phyloP scores from a whole-genome alignment of 2,329 filamentous ascomycete species.

The Cercospora sojina region DNA sequence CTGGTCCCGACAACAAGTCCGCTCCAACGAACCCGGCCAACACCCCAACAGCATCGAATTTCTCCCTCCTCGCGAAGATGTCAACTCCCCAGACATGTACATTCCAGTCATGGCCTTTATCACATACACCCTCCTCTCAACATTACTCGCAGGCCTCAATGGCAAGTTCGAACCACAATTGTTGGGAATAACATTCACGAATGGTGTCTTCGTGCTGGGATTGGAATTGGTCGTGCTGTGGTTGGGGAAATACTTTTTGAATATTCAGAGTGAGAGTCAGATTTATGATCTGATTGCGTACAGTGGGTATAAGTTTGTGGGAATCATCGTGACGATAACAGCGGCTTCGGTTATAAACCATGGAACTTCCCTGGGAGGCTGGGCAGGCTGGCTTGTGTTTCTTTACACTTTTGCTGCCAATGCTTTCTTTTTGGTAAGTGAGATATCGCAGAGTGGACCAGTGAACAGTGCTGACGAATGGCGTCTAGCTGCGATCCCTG shows the following conservation, averaged over 20 bases:
- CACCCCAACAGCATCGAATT: constrained; percentile 59
- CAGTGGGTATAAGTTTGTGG: constrained; percentile 97
- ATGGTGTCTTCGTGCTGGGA: constrained; percentile 76
- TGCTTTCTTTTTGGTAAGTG: constrained; percentile 83
- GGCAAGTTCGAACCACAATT: constrained; percentile 94
- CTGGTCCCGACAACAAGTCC: constrained; percentile 86
- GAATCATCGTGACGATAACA: constrained; percentile 84
- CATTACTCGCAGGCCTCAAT: constrained; percentile 81
- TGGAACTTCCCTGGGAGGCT: constrained; percentile 79
- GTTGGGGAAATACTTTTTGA: constrained; percentile 87
- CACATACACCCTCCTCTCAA: constrained; percentile 93
- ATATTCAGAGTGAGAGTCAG: constrained; percentile 91
- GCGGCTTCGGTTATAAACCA: constrained; percentile 75
- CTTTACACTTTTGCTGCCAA: constrained; percentile 91
- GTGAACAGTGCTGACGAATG: constrained; percentile 14
- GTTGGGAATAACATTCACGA: constrained; percentile 82
- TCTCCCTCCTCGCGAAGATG: constrained; percentile 86
- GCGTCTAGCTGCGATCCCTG: constrained; percentile 75
- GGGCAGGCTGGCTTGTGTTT: constrained; percentile 86
- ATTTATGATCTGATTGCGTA: constrained; percentile 93
- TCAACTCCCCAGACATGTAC: constrained; percentile 96
- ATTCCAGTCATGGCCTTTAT: constrained; percentile 97
- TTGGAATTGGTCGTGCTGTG: constrained; percentile 90
- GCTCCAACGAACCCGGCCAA: constrained; percentile 49
- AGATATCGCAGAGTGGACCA: neutral